Evolutionary conservation across 2,329 filamentous ascomycete genomes (phyloP).

Genomic region (Claviceps arundinis): DNA sequence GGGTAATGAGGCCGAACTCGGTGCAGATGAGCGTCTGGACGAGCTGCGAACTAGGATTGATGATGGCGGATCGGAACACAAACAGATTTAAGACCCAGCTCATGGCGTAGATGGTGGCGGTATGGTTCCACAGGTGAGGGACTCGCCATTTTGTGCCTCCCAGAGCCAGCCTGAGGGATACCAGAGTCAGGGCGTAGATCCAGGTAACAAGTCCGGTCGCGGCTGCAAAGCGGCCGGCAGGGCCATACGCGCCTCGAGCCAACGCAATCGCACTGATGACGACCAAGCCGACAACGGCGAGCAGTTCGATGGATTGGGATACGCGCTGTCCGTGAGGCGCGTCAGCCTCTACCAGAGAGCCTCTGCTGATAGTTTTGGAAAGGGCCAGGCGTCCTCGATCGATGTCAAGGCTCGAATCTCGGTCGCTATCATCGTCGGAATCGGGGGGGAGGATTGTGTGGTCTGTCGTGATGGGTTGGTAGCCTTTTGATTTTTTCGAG

Average conservation of each 20-base stretch:
- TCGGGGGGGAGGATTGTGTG: conserved; percentile 41
- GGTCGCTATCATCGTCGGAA: conserved; percentile 43
- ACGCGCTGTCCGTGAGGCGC: conserved; percentile 60
- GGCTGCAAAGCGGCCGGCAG: conserved; percentile 44
- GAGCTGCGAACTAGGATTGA: conserved; percentile 56
- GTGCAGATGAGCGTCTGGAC: conserved; percentile 52
- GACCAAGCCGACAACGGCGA: conserved; percentile 60
- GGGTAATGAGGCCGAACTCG: conserved; percentile 61
- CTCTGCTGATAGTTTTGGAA: conserved; percentile 46
- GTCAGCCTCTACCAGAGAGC: conserved; percentile 58
- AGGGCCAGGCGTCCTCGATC: conserved; percentile 43
- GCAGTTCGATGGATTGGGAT: conserved; percentile 59
- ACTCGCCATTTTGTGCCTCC: conserved; percentile 52
- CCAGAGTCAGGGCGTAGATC: conserved; percentile 67
- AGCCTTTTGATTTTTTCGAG: conserved; percentile 38
- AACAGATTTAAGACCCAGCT: conserved; percentile 69
- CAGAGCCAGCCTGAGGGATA: conserved; percentile 56
- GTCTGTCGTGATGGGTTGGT: conserved; percentile 37
- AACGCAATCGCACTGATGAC: conserved; percentile 55
- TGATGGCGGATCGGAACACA: conserved; percentile 72
- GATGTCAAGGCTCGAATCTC: conserved; percentile 43
- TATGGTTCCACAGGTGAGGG: conserved; percentile 82
- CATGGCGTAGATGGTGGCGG: conserved; percentile 65
- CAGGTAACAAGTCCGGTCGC: conserved; percentile 60
- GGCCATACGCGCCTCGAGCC: conserved; percentile 44